Evolutionary conservation across 305 asterid species (phyloP), one percentile per base, ranked within the genome.

Genomic region (Solanum hybrid): DNA sequence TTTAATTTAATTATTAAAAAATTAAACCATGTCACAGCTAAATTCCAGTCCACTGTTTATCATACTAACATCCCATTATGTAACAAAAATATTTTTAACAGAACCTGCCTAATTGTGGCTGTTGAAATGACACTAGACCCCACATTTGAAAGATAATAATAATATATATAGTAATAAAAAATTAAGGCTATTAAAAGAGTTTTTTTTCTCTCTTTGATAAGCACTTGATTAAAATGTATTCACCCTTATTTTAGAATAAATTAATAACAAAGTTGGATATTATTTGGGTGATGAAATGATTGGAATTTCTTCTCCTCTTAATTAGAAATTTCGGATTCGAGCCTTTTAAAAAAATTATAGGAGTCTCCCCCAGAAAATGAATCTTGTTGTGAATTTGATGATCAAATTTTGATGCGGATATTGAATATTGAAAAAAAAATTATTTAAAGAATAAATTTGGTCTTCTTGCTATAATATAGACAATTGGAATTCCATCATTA

Each of bases 261-360:
- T 19, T 78, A 34, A 35, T 7, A 78, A 36, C 10, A 36, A 78
- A 10, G 15, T 78, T 78, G 5, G 26, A 19, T 60, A 24, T 10
- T n/a, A n/a, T 2, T 24, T 1, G 0, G 14, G 14, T 24, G 75
- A 66, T 56, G 24, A n/a, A 66, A 66, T n/a, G 6, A 24, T 10
- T 5, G 1, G 0, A 0, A 66, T n/a, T 0, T 3, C 5, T 4
- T 2, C 1, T 4, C 0, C 0, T 10, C 6, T 69, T 69, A n/a
- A 69, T 10, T 2, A 24, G 77, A 71, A 0, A 71, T 26, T 0
- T 71, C 1, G 0, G 0, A 4, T 24, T 71, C 14, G 7, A 5
- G 0, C 1, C 0, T 71, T 24, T 4, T 4, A 4, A 60, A 8
- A 19, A 60, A 60, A 8, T 7, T 8, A 60, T 0, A 19, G 1